Base-by-base conservation (phyloP, 1,139 yeast species). In the Suhomyces terraborum region DNA sequence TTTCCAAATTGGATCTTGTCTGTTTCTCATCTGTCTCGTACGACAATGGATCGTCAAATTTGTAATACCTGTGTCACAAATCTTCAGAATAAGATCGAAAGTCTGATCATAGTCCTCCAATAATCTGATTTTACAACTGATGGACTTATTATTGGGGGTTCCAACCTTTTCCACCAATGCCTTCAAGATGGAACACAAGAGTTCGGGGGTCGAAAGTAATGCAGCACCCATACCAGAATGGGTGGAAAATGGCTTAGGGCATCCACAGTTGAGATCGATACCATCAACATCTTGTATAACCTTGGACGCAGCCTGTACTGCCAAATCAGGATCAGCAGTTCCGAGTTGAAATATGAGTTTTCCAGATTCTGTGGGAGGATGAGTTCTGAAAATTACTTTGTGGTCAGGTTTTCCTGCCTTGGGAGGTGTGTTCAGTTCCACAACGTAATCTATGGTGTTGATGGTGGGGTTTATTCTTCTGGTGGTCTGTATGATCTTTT, bases 181-280 rank as follows among this genome's bases (percentile, higher is more conserved):
- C 3, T 64, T 62, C 44, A 93, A 66, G 25, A 93, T 93, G 14
- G 75, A 73, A 52, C 83, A 85, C 23, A 93, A 69, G 35, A 77
- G 65, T 35, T 87, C 96, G 0, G 98, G 97, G 0, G 91, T 88
- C 34, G 77, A 69, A 45, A 93, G 69, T 35, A 93, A 69, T 0
- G 96, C 97, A 3, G 98, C 96, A 4, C 98, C 98, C 98, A 93
- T 93, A 1, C 98, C 98, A 0, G 94, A 76, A 61, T 89, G 97
- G 3, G 88, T 75, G 1, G 89, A 82, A 54, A 87, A 88, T 46
- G 84, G 91, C 58, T 88, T 89, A 2, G 98, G 98, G 64, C 98
- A 93, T 4, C 98, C 98, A 30, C 96, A 88, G 61, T 93, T 93
- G 47, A 93, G 77, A 59, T 93, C 98, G 10, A 93, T 85, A 7